These are phyloP conservation scores for Astrothelium subdiscretum DNA, from an alignment of 495 filamentous ascomycete genomes.

Conservation along the genomic window DNA sequence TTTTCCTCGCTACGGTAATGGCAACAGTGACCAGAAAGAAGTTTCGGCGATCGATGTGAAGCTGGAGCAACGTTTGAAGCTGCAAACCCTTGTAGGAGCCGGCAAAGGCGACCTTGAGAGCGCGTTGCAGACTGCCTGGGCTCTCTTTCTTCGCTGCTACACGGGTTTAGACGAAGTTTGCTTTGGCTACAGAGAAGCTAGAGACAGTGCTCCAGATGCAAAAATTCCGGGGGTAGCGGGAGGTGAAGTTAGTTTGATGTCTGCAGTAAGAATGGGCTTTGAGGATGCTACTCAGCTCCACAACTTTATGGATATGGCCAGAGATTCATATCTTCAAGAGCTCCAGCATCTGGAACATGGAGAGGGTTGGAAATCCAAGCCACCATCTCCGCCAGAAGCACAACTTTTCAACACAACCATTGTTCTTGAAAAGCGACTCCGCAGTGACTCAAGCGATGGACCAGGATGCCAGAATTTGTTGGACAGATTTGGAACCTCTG, in stretches of 20 bases:
- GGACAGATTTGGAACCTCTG: background rate
- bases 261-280: background rate
- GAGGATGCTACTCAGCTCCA: background rate
- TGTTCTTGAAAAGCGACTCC: constrained; percentile 9
- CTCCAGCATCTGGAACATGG: background rate
- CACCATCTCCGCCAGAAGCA: background rate
- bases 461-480: background rate
- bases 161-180: background rate
- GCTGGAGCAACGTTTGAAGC: background rate
- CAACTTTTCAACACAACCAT: constrained; percentile 26
- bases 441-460: background rate
- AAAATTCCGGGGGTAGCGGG: background rate
- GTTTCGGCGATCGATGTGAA: background rate
- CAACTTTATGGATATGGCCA: background rate
- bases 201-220: background rate
- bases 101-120: background rate
- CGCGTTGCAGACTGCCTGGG: background rate
- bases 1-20: background rate
- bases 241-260: background rate
- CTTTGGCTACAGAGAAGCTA: background rate
- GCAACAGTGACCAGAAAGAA: background rate
- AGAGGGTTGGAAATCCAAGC: background rate
- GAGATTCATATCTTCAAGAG: background rate
- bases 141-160: background rate
- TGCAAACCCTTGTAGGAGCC: background rate